These are phyloP conservation scores for Yarrowia bubula DNA, from an alignment of 805 yeast species.

Conservation along the genomic window DNA sequence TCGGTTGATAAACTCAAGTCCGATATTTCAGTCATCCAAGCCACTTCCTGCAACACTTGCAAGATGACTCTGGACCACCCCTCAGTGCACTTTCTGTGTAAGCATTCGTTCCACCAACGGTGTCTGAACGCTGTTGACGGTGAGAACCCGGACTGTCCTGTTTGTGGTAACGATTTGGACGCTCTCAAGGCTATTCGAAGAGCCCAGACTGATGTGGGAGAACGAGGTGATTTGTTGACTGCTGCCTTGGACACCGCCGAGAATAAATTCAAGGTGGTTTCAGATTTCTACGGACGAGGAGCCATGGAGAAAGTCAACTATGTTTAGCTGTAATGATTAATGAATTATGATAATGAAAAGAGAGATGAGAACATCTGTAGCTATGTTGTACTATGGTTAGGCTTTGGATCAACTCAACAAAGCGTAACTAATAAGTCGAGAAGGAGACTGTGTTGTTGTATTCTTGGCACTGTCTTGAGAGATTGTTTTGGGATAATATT, in stretches of 20 bases:
- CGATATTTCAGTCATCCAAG: constrained; percentile 56
- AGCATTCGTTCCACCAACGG: constrained; percentile 79
- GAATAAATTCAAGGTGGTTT: constrained; percentile 70
- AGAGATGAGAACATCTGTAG: too few relatives aligned
- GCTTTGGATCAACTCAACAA: too few relatives aligned
- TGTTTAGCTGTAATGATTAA: constrained; percentile 8
- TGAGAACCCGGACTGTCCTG: constrained; percentile 57
- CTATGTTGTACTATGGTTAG: too few relatives aligned
- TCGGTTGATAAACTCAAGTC: constrained; percentile 52
- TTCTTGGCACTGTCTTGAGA: too few relatives aligned
- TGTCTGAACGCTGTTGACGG: constrained; percentile 50
- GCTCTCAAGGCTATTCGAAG: constrained; percentile 57
- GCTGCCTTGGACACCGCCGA: constrained; percentile 50
- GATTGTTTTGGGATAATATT: too few relatives aligned
- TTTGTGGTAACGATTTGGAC: constrained; percentile 70
- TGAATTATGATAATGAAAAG: background rate
- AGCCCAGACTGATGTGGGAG: constrained; percentile 61
- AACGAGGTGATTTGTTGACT: constrained; percentile 61
- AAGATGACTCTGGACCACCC: constrained; percentile 68
- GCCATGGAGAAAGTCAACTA: constrained; percentile 47
- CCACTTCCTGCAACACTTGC: constrained; percentile 66
- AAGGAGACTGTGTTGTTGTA: too few relatives aligned
- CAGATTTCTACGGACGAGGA: constrained; percentile 86
- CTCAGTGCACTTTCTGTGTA: constrained; percentile 77
- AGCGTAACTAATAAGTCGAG: too few relatives aligned